phyloP scores from a whole-genome alignment of 768 basidiomycete species.

The Pleurotus eryngii region DNA sequence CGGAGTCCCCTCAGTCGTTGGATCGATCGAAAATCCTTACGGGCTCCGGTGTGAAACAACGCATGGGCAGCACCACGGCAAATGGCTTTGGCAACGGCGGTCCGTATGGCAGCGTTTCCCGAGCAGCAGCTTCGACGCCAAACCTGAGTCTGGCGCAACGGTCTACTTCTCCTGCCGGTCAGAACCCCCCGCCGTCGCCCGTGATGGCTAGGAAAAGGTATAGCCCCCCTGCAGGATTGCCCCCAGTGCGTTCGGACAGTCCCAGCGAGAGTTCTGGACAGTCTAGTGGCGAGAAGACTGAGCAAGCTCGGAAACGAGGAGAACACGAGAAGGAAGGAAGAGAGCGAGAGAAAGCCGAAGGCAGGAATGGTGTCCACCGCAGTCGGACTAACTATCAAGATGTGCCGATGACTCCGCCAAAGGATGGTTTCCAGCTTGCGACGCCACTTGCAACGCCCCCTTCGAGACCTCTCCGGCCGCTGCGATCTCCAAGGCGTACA shows the following conservation, averaged over 20 bases:
- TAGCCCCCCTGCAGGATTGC: slow-evolving; percentile 48
- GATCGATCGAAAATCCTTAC: slow-evolving; percentile 44
- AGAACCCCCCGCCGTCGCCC: slow-evolving; percentile 21
- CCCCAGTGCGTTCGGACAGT: slow-evolving; percentile 54
- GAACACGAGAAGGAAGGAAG: slow-evolving; percentile 11
- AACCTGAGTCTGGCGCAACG: slow-evolving; percentile 39
- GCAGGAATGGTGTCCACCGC: slow-evolving; percentile 10
- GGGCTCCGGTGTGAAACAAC: slow-evolving; percentile 32
- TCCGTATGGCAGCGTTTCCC: slow-evolving; percentile 31
- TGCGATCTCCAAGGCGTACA: slow-evolving; percentile 19
- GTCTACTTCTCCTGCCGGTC: slow-evolving; percentile 31
- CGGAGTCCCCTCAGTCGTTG: slow-evolving; percentile 47
- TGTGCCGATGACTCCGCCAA: slow-evolving; percentile 14
- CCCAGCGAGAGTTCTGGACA: slow-evolving; percentile 41
- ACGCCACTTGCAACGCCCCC: slow-evolving; percentile 29
- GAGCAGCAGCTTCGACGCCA: slow-evolving; percentile 59
- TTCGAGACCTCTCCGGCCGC: slow-evolving; percentile 50
- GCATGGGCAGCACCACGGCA: slow-evolving; percentile 12
- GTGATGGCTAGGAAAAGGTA: slow-evolving; percentile 42
- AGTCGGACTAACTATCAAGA: slow-evolving; percentile 1
- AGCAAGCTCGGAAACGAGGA: slow-evolving; percentile 6
- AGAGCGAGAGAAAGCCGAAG: slow-evolving; percentile 18
- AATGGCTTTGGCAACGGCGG: slow-evolving; percentile 30
- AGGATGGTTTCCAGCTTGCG: slow-evolving; percentile 35
- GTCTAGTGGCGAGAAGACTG: slow-evolving; percentile 12